These are phyloP conservation scores for Cinchona pubescens DNA, from an alignment of 257 asterid species.

Conservation along the genomic window DNA sequence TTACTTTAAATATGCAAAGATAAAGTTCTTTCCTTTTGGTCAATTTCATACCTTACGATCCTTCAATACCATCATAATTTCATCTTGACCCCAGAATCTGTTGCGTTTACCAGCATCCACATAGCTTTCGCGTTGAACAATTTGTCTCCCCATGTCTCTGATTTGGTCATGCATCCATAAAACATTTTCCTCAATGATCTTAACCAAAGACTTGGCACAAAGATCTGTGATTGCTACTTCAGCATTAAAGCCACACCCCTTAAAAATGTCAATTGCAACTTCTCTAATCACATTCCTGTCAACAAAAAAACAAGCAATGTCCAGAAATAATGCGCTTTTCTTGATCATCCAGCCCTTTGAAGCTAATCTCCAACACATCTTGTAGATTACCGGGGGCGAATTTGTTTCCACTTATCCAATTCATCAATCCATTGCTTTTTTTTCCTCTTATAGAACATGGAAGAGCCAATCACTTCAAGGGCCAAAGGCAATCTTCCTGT, in stretches of 20 bases:
- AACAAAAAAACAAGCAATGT: slow-evolving; percentile 32
- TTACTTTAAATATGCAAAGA: not conserved
- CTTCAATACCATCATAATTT: slow-evolving; percentile 22
- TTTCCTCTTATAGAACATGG: slow-evolving; percentile 27
- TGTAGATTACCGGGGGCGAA: slow-evolving; percentile 34
- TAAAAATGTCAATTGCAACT: slow-evolving; percentile 27
- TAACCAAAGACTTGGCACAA: slow-evolving; percentile 25
- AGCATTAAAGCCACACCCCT: slow-evolving; percentile 33
- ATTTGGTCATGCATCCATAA: slow-evolving; percentile 44
- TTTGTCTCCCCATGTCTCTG: slow-evolving; percentile 38
- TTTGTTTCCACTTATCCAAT: slow-evolving; percentile 24
- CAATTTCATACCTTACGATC: slow-evolving; percentile 23
- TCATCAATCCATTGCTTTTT: slow-evolving; percentile 28
- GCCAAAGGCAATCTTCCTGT: slow-evolving; percentile 33
- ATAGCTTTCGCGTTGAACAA: slow-evolving; percentile 21
- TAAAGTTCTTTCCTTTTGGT: not conserved
- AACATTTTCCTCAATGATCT: slow-evolving; percentile 22
- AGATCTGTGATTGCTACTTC: slow-evolving; percentile 27
- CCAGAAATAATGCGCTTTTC: slow-evolving; percentile 34
- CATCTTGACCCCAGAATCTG: slow-evolving; percentile 29
- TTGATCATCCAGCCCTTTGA: slow-evolving; percentile 28
- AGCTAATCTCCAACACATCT: slow-evolving; percentile 29
- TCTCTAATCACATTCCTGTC: slow-evolving; percentile 24
- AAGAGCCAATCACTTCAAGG: slow-evolving; percentile 34
- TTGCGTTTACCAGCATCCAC: slow-evolving; percentile 30